Percentiles rank a stretch among this genome's conserved stretches.
Conservation (phyloP, 2,329 filamentous ascomycete genomes). For the Pezicula radicicola region DNA sequence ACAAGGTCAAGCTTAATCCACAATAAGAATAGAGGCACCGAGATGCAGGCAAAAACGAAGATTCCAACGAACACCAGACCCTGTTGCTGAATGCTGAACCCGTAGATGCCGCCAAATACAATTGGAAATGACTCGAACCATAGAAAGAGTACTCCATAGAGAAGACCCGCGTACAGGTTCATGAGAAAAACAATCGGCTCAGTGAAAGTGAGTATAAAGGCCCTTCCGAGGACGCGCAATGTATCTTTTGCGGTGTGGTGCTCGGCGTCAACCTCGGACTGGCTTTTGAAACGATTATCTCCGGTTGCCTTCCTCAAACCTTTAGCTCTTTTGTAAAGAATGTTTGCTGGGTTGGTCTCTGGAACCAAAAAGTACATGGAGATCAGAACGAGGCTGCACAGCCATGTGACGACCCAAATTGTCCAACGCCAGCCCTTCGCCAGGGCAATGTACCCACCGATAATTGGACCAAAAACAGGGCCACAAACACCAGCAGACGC, state of each 20-base stretch:
- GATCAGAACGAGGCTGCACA: slow-evolving; percentile 50
- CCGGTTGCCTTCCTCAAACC: slow-evolving; percentile 57
- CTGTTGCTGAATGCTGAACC: slow-evolving; percentile 51
- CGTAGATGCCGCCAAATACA: slow-evolving; percentile 55
- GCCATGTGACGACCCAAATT: slow-evolving; percentile 58
- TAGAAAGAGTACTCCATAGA: slow-evolving; percentile 57
- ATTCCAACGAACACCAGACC: slow-evolving; percentile 58
- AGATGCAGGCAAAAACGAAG: slow-evolving; percentile 49
- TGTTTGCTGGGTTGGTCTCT: slow-evolving; percentile 54
- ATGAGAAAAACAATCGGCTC: slow-evolving; percentile 61
- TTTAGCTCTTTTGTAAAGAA: slow-evolving; percentile 54
- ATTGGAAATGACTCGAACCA: slow-evolving; percentile 64
- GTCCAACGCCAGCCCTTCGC: slow-evolving; percentile 59
- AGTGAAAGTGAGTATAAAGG: slow-evolving; percentile 51
- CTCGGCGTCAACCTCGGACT: slow-evolving; percentile 58
- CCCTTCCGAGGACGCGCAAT: slow-evolving; percentile 40
- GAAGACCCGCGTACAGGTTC: slow-evolving; percentile 55
- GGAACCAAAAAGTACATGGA: slow-evolving; percentile 58
- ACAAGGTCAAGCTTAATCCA: slow-evolving; percentile 35
- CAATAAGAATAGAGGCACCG: slow-evolving; percentile 39
- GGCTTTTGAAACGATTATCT: slow-evolving; percentile 49
- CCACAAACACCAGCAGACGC: slow-evolving; percentile 39
- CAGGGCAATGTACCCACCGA: slow-evolving; percentile 54
- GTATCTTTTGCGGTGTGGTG: slow-evolving; percentile 45
- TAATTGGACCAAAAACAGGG: slow-evolving; percentile 55